Percentiles rank a stretch among this genome's conserved stretches.
Conservation (phyloP, 2,329 filamentous ascomycete species). For the Colletotrichum spaethianum region DNA sequence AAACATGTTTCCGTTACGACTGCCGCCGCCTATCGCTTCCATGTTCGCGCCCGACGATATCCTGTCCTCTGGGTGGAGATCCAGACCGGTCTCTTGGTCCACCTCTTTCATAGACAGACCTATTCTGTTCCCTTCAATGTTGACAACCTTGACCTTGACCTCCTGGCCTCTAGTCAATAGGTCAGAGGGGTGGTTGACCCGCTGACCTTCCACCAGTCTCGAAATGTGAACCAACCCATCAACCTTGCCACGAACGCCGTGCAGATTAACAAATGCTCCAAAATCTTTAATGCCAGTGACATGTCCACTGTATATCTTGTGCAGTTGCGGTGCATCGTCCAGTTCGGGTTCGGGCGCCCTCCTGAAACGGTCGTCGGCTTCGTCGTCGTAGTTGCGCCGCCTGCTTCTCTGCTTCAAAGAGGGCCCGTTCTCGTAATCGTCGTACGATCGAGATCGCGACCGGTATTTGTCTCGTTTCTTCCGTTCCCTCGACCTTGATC, state of each 20-base stretch:
- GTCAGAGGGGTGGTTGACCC: conserved; percentile 94
- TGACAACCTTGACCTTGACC: conserved; percentile 94
- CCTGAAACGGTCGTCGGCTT: conserved; percentile 73
- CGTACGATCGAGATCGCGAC: conserved; percentile 56
- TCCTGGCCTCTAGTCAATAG: conserved; percentile 83
- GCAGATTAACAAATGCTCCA: conserved; percentile 94
- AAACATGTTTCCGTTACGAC: conserved; percentile 68
- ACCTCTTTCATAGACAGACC: conserved; percentile 98
- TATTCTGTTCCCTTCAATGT: conserved; percentile 84
- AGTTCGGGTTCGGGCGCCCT: conserved; percentile 79
- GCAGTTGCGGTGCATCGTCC: conserved; percentile 84
- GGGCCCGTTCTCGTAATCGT: conserved; percentile 63
- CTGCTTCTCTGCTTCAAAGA: conserved; percentile 48
- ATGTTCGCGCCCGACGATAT: conserved; percentile 93
- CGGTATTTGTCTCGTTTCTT: conserved; percentile 52
- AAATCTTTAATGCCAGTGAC: conserved; percentile 97
- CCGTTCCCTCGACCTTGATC: conserved; percentile 60
- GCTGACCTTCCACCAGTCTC: conserved; percentile 84
- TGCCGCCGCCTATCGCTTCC: conserved; percentile 80
- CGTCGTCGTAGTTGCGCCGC: conserved; percentile 60
- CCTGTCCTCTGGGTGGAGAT: conserved; percentile 82
- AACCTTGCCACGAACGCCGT: conserved; percentile 87
- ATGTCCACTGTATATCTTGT: conserved; percentile 91
- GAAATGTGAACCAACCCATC: conserved; percentile 96
- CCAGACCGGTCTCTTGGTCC: conserved; percentile 88